Evolutionary conservation across 78 protist genomes (phyloP), one percentile per base, ranked within the genome.

Genomic region (Thecamonas trahens): DNA sequence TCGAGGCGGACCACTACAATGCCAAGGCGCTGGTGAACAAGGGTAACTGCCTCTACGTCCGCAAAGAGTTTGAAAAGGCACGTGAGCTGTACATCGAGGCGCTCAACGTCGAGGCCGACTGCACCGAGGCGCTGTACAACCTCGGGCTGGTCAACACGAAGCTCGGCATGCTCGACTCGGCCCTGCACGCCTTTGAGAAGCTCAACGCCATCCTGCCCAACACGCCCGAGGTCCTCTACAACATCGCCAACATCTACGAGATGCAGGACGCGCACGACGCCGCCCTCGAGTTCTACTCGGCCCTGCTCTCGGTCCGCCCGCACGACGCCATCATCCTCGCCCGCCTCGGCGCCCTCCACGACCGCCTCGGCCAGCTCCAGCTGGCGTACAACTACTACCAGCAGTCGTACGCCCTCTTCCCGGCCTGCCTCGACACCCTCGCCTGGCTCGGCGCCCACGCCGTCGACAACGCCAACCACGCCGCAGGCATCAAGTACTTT

Each of bases 381-480:
- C 66, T 45, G 55, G 85, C 92, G 24, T 76, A 61, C 61, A 82
- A 83, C 64, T 67, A 74, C 70, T 63, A 87, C 64, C 3, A 66
- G 38, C 78, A 74, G 65, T 61, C 65, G 66, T 79, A 78, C 50
- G 52, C 74, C 14, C 73, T 52, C 77, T 75, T 40, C 53, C 90
- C 88, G 18, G 67, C 72, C 39, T 64, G 82, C 62, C 66, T 89
- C 73, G 76, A 84, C 52, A 84, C 81, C 28, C 74, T 89, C 44
- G 53, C 78, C 8, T 89, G 90, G 90, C 74, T 89, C 1, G 94
- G 94, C 14, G 77, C 85, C 29, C 77, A 87, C 77, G 79, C 64
- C 24, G 76, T 87, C 42, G 64, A 84, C 60, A 37, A 28, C 53
- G 79, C 76, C 75, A 72, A 71, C 50, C 76, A 76, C 60, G 91